Conservation (phyloP, 441 rosid genomes). For the Cnidoscolus chayamansa region DNA sequence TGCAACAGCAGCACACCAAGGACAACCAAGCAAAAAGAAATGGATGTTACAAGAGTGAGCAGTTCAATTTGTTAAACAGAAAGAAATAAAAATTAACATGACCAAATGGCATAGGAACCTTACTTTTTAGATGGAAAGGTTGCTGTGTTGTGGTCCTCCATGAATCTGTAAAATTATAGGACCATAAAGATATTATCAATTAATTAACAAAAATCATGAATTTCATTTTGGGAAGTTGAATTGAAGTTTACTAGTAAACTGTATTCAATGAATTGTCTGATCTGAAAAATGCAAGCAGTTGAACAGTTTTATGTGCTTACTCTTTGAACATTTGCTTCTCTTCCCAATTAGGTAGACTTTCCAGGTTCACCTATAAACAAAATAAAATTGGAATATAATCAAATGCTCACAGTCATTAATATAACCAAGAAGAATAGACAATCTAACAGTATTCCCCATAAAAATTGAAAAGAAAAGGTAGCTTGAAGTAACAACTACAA, state of each 20-base stretch:
- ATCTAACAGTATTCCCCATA: background rate
- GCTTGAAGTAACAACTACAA: background rate
- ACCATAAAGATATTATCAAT: constrained; percentile 12
- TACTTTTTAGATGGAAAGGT: constrained; percentile 95
- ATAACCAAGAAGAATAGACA: background rate
- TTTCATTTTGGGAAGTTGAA: background rate
- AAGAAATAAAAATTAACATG: constrained; percentile 13
- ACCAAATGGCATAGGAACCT: constrained; percentile 26
- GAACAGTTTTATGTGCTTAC: constrained; percentile 37
- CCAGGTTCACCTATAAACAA: constrained; percentile 72
- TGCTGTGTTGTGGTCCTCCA: constrained; percentile 97
- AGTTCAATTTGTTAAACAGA: background rate
- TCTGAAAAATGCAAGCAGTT: background rate
- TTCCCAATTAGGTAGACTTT: constrained; percentile 90
- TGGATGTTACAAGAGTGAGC: background rate
- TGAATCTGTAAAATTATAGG: constrained; percentile 51
- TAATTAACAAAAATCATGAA: constrained; percentile 6
- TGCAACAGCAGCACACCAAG: background rate
- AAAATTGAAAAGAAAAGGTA: background rate
- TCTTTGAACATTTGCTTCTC: constrained; percentile 93
- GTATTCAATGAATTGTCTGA: background rate
- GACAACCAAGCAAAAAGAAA: background rate
- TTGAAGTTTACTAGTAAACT: background rate
- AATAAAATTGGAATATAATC: background rate
- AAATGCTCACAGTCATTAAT: background rate